Conservation (phyloP, 306 rosid genomes). For the Dryas octopetala region DNA sequence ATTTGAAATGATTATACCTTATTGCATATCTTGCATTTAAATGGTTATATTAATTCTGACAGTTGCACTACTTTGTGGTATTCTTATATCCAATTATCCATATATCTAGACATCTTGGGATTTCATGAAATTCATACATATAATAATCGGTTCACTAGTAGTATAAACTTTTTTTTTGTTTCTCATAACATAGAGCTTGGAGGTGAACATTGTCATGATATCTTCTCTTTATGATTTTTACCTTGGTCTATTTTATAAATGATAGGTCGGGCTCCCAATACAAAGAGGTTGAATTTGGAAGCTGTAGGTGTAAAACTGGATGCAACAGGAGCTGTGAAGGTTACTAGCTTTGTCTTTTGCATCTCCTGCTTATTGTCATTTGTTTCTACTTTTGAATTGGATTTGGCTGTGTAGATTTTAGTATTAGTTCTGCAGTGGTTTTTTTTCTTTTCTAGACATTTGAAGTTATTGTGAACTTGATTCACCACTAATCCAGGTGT, state of each 20-base stretch:
- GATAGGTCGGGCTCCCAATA: slow-evolving; percentile 81
- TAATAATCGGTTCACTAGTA: neutral
- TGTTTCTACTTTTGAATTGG: slow-evolving; percentile 12
- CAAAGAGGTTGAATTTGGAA: slow-evolving; percentile 88
- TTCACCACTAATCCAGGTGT: neutral
- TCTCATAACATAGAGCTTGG: neutral
- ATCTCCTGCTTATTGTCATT: slow-evolving; percentile 15
- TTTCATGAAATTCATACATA: too few relatives aligned
- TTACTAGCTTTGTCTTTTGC: slow-evolving; percentile 23
- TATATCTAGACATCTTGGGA: neutral
- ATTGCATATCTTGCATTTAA: neutral
- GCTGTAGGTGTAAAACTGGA: slow-evolving; percentile 82
- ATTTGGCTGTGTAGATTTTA: slow-evolving; percentile 1
- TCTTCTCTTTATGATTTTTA: neutral
- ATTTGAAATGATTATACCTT: neutral
- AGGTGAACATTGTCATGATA: neutral
- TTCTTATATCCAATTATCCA: neutral
- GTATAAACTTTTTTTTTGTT: neutral
- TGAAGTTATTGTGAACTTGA: neutral
- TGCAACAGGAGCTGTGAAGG: slow-evolving; percentile 73
- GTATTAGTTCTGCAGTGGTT: neutral
- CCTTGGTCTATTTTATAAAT: slow-evolving; percentile 7
- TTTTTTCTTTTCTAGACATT: neutral
- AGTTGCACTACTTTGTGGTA: neutral
- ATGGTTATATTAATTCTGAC: neutral